These are phyloP conservation scores for Malassezia obtusa DNA, from an alignment of 1,284 basidiomycete species.

Conservation along the genomic window DNA sequence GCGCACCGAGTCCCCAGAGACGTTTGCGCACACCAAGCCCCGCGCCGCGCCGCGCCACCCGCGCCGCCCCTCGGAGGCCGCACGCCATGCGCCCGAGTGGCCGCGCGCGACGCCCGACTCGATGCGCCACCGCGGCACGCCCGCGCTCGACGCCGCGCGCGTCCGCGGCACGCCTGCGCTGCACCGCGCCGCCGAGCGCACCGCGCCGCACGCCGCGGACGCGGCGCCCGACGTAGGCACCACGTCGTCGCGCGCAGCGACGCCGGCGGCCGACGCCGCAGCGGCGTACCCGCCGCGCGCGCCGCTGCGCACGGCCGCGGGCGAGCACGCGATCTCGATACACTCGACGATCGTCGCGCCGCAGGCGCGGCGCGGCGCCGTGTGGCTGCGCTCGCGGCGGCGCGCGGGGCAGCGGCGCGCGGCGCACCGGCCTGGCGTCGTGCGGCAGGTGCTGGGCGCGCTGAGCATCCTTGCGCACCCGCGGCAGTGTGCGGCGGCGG, in stretches of 20 bases:
- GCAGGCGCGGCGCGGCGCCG: constrained; percentile 16
- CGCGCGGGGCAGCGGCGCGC: neutral
- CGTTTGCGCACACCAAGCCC: neutral
- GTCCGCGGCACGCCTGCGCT: neutral
- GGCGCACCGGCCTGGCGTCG: neutral
- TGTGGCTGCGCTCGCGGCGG: constrained; percentile 2
- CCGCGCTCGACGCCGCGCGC: neutral
- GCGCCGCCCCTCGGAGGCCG: neutral
- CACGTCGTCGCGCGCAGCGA: neutral
- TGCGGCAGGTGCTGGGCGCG: neutral
- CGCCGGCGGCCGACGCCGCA: no score
- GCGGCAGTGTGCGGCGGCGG: constrained; percentile 10
- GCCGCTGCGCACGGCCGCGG: no score
- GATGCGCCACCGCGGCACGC: neutral
- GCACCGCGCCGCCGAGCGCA: neutral
- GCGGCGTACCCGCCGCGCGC: no score
- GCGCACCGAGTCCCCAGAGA: neutral
- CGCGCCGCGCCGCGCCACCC: neutral
- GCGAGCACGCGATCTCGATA: constrained; percentile 11
- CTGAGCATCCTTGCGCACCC: constrained; percentile 18
- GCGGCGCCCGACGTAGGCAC: no score
- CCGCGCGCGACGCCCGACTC: neutral
- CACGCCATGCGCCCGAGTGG: neutral
- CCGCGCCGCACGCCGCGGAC: neutral
- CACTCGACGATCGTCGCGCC: constrained; percentile 13